Conservation (phyloP, 129 eudicot species). For the Tagetes patula region DNA sequence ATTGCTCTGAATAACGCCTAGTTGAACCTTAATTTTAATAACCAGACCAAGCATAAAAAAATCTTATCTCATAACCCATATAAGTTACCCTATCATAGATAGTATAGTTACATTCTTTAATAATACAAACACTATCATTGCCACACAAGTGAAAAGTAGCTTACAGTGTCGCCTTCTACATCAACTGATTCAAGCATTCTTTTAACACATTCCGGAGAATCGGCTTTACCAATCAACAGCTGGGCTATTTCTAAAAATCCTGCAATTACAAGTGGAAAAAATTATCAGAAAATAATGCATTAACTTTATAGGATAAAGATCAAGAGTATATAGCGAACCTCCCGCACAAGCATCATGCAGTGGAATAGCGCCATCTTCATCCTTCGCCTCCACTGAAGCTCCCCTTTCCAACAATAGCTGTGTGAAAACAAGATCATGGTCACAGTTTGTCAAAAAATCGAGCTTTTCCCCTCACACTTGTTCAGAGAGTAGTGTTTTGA, state of each 20-base stretch:
- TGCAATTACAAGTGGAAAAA: conserved; percentile 30
- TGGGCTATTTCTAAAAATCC: conserved; percentile 78
- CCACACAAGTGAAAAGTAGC: conserved; percentile 17
- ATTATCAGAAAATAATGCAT: not conserved
- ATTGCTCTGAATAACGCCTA: not conserved
- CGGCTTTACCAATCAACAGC: conserved; percentile 61
- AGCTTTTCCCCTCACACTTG: not conserved
- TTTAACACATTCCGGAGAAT: conserved; percentile 52
- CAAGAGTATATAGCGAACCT: conserved; percentile 41
- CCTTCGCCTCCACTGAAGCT: conserved; percentile 58
- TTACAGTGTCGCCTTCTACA: conserved; percentile 92
- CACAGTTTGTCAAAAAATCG: not conserved
- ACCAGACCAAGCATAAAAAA: not conserved
- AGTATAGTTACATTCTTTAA: not conserved
- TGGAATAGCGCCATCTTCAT: conserved; percentile 96
- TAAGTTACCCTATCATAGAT: not conserved
- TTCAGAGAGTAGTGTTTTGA: not conserved
- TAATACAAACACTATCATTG: not conserved
- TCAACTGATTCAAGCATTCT: conserved; percentile 87
- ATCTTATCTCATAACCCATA: not conserved
- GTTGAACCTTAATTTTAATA: not conserved
- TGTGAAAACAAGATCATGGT: not conserved
- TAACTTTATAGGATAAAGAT: not conserved
- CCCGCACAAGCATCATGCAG: conserved; percentile 99
- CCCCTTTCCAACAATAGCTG: conserved; percentile 61